A percentile compares a stretch with the other conserved stretches of the same genome.
Conservation (phyloP, 805 yeast genomes). For the Candida parachauliodes region DNA sequence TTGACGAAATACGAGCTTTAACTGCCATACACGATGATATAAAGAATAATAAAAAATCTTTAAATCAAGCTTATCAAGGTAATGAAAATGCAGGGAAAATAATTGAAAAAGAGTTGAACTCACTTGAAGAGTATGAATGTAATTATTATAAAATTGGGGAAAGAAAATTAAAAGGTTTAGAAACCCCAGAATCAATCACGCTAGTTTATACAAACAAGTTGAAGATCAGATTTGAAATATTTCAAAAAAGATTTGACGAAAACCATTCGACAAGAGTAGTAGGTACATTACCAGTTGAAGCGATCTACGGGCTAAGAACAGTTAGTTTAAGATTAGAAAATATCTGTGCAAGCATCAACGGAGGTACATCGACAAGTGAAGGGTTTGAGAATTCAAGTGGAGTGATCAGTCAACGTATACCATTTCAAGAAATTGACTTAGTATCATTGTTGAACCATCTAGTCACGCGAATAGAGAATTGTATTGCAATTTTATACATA, state of each 20-base stretch:
- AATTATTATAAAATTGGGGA: constrained; percentile 72
- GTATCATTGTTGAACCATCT: constrained; percentile 58
- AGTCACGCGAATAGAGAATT: constrained; percentile 65
- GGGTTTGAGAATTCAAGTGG: constrained; percentile 25
- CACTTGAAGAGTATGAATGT: constrained; percentile 69
- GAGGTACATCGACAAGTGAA: constrained; percentile 31
- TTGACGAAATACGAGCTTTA: constrained; percentile 64
- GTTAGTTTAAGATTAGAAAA: constrained; percentile 57
- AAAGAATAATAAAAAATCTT: constrained; percentile 17
- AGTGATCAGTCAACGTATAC: constrained; percentile 17
- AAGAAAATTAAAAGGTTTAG: constrained; percentile 87
- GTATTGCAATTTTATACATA: constrained; percentile 35
- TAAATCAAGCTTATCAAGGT: constrained; percentile 45
- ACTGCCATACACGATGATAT: constrained; percentile 46
- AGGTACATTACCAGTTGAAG: constrained; percentile 41
- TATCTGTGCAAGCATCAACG: constrained; percentile 48
- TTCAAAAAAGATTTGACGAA: constrained; percentile 22
- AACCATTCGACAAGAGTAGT: constrained; percentile 34
- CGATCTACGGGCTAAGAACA: constrained; percentile 50
- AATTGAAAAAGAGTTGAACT: constrained; percentile 60
- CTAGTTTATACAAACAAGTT: constrained; percentile 69
- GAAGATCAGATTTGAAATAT: constrained; percentile 52
- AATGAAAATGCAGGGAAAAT: constrained; percentile 47
- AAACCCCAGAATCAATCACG: constrained; percentile 85
- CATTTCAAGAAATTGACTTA: constrained; percentile 38